A percentile compares a stretch with the other conserved stretches of the same genome.
phyloP scores from a whole-genome alignment of 495 filamentous ascomycete species.

The Aspergillus wentii region DNA sequence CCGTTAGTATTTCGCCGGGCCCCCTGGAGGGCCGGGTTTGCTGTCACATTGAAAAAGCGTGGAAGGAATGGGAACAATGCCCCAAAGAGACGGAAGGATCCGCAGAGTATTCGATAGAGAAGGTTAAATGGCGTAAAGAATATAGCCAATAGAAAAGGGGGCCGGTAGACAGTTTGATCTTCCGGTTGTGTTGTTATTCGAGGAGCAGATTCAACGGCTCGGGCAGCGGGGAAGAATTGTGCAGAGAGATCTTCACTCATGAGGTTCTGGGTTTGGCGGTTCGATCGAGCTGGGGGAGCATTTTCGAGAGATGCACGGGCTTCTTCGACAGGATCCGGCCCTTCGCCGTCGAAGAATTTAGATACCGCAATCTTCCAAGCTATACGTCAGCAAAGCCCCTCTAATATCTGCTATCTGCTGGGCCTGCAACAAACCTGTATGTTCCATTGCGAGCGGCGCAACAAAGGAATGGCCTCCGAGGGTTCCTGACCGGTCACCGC shows the following conservation, averaged over 20 bases:
- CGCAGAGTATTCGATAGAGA: constrained; percentile 62
- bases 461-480: constrained; percentile 70
- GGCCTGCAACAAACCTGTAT: constrained; percentile 62
- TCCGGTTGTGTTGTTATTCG: constrained; percentile 73
- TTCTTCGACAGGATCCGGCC: constrained; percentile 74
- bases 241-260: constrained; percentile 59
- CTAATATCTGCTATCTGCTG: not conserved
- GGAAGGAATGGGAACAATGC: constrained; percentile 79
- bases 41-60: constrained; percentile 52
- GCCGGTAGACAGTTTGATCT: constrained; percentile 55
- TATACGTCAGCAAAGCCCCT: constrained; percentile 2
- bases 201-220: constrained; percentile 55
- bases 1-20: constrained; percentile 61
- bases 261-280: constrained; percentile 48
- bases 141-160: constrained; percentile 69
- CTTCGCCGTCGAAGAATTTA: constrained; percentile 96
- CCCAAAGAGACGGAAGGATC: constrained; percentile 59
- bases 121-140: constrained; percentile 80
- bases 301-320: constrained; percentile 57
- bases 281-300: constrained; percentile 50
- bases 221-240: constrained; percentile 26
- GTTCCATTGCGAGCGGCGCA: constrained; percentile 91
- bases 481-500: constrained; percentile 80
- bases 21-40: constrained; percentile 43
- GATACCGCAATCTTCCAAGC: constrained; percentile 78